A percentile compares a stretch with the other conserved stretches of the same genome.
phyloP scores from a whole-genome alignment of 2,329 filamentous ascomycete species.

The Tolypocladium nubicola region DNA sequence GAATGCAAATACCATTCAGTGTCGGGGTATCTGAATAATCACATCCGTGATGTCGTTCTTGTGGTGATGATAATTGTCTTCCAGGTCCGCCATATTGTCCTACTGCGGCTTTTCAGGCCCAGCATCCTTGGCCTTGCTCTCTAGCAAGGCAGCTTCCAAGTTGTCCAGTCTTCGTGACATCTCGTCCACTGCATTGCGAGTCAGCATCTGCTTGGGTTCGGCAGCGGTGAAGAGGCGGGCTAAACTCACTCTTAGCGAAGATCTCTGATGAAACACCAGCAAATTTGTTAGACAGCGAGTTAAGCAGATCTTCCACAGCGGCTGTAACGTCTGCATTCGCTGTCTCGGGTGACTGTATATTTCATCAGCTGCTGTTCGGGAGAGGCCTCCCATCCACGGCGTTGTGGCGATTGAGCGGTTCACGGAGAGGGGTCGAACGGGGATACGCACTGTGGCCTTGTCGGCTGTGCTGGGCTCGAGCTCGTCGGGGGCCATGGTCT shows the following conservation, averaged over 20 bases:
- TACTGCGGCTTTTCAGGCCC: constrained; percentile 22
- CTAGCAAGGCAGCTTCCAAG: constrained; percentile 62
- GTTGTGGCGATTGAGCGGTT: neutral
- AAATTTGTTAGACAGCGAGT: constrained; percentile 78
- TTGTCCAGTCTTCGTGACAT: constrained; percentile 82
- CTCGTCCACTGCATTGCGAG: constrained; percentile 64
- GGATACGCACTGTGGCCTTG: constrained; percentile 23
- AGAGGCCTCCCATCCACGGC: neutral
- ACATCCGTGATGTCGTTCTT: neutral
- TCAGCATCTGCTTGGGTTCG: constrained; percentile 5
- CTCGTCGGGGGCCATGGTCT: constrained; percentile 26
- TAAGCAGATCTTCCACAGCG: constrained; percentile 78
- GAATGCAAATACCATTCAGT: neutral
- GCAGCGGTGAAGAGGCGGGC: neutral
- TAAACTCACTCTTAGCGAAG: constrained; percentile 70
- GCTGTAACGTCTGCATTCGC: constrained; percentile 56
- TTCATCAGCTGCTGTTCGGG: neutral
- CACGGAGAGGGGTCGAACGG: neutral
- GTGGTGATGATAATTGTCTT: neutral
- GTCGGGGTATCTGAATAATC: neutral
- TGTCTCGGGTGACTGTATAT: constrained; percentile 29
- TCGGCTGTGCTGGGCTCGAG: constrained; percentile 19
- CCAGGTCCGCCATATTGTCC: neutral
- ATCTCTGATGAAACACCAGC: constrained; percentile 76
- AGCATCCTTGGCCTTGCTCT: constrained; percentile 36